Percentiles rank a stretch among this genome's conserved stretches.
phyloP scores from a whole-genome alignment of 345 rosid genomes.

The Syzygium grande region DNA sequence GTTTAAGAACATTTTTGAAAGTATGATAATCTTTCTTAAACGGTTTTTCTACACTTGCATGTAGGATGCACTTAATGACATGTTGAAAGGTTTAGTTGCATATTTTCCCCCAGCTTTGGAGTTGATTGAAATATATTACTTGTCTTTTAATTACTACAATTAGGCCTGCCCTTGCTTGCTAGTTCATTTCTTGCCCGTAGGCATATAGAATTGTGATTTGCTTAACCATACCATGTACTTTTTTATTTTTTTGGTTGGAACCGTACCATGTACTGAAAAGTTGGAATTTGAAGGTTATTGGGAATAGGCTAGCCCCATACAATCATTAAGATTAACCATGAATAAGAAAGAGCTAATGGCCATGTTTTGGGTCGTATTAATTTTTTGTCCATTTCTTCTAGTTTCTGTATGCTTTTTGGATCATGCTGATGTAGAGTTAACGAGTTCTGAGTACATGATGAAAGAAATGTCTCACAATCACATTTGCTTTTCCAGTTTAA shows the following conservation, averaged over 20 bases:
- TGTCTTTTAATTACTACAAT: neutral
- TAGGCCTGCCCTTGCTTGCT: neutral
- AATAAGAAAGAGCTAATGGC: neutral
- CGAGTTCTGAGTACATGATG: neutral
- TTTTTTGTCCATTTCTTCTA: neutral
- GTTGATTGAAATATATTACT: neutral
- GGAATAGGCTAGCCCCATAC: neutral
- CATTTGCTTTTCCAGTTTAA: conserved; percentile 47
- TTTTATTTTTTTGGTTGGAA: neutral
- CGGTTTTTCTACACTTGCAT: neutral
- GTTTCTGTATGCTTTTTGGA: neutral
- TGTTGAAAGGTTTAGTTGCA: neutral
- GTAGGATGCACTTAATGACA: neutral
- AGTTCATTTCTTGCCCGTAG: neutral
- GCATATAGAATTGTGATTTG: neutral
- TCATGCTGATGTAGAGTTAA: neutral
- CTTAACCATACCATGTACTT: neutral
- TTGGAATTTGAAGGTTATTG: neutral
- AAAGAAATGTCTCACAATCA: neutral
- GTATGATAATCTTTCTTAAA: neutral
- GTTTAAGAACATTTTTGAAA: neutral
- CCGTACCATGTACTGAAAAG: neutral
- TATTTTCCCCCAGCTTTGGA: neutral
- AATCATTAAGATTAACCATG: neutral
- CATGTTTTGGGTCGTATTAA: neutral